Percentiles rank a stretch among this genome's conserved stretches.
Conservation (phyloP, 176 grass and related monocot genomes). For the Oryza brachyantha region DNA sequence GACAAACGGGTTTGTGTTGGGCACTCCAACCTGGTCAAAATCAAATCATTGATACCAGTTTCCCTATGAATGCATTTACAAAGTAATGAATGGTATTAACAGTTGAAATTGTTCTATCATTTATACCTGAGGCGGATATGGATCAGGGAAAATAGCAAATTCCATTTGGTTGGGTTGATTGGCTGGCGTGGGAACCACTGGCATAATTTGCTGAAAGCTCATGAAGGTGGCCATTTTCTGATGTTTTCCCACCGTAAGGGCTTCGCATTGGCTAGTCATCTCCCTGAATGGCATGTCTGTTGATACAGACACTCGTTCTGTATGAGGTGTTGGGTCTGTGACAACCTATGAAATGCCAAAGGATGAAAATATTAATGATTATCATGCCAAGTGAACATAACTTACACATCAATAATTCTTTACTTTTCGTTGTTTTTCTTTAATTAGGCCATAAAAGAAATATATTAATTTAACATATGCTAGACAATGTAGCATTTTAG, state of each 20-base stretch:
- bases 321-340: conserved; percentile 36
- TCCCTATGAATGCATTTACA: neutral
- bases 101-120: neutral
- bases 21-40: conserved; percentile 28
- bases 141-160: conserved; percentile 34
- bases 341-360: conserved; percentile 43
- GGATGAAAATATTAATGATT: neutral
- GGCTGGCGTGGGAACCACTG: conserved; percentile 2
- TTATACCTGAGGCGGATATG: conserved; percentile 30
- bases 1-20: conserved; percentile 60
- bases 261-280: conserved; percentile 75
- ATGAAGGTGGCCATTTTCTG: conserved; percentile 88
- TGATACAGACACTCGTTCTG: conserved; percentile 35
- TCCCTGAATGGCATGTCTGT: conserved; percentile 66
- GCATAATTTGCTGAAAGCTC: conserved; percentile 46
- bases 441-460: neutral
- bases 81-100: neutral
- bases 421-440: neutral
- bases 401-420: neutral
- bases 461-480: neutral
- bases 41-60: neutral
- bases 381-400: neutral
- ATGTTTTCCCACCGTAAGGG: conserved; percentile 78
- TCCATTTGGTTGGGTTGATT: conserved; percentile 36
- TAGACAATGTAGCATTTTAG: neutral